Percentiles rank a stretch among this genome's conserved stretches.
Evolutionary conservation across 805 yeast genomes (phyloP).

Genomic region (Monosporozyma solicola): DNA sequence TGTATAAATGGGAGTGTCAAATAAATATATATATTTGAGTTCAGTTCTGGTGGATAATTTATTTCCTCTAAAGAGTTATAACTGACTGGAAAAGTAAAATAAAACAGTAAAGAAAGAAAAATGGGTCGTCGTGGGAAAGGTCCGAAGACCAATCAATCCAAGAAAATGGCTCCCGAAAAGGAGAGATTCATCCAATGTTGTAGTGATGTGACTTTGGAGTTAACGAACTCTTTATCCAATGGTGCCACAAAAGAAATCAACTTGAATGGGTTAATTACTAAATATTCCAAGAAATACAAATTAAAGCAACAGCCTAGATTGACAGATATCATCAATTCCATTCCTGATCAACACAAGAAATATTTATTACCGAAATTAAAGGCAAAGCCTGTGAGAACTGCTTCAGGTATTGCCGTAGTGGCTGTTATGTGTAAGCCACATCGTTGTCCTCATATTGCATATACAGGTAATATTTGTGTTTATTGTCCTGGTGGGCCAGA

Average conservation of each 20-base stretch:
- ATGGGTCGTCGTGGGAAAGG: constrained; percentile 33
- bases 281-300: constrained; percentile 83
- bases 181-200: constrained; percentile 90
- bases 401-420: constrained; percentile 97
- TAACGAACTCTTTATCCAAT: constrained; percentile 65
- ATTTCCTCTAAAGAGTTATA: not conserved
- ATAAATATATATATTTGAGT: too few relatives aligned
- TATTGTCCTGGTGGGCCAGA: constrained; percentile 99
- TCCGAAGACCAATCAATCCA: constrained; percentile 37
- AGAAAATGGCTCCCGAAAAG: constrained; percentile 77
- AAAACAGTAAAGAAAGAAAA: not conserved
- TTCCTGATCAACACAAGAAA: constrained; percentile 92
- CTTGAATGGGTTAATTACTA: constrained; percentile 78
- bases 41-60: not conserved
- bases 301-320: constrained; percentile 86
- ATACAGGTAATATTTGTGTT: constrained; percentile 96
- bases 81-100: not conserved
- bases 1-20: too few relatives aligned
- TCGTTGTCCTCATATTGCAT: constrained; percentile 97
- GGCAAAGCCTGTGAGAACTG: constrained; percentile 98
- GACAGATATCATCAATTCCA: constrained; percentile 89
- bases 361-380: constrained; percentile 85
- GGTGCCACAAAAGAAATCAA: constrained; percentile 47
- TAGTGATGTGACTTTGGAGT: constrained; percentile 80
- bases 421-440: constrained; percentile 99